These are phyloP conservation scores for Pholiota microspora DNA, from an alignment of 768 basidiomycete genomes.

Conservation along the genomic window DNA sequence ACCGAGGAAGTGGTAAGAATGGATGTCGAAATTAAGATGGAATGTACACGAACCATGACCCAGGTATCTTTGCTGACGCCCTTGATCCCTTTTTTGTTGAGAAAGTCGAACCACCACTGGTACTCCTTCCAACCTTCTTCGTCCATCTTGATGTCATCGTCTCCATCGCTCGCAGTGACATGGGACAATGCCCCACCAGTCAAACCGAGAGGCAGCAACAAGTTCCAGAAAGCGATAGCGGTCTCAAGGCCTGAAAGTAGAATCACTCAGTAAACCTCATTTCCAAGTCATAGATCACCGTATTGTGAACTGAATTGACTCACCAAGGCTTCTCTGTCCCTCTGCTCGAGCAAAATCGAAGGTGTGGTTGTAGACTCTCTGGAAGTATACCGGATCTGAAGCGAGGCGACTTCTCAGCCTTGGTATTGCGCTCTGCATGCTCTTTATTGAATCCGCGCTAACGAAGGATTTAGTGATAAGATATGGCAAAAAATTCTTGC, in stretches of 20 bases:
- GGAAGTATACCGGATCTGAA: constrained; percentile 69
- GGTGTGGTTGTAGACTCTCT: constrained; percentile 73
- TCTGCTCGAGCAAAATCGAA: constrained; percentile 77
- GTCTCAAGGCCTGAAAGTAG: constrained; percentile 53
- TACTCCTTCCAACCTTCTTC: constrained; percentile 64
- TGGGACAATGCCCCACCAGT: constrained; percentile 61
- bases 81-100: constrained; percentile 61
- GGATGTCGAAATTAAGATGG: neutral
- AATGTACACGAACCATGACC: constrained; percentile 63
- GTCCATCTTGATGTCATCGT: constrained; percentile 45
- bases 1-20: constrained; percentile 1
- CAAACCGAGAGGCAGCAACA: constrained; percentile 75
- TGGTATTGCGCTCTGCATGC: constrained; percentile 56
- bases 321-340: constrained; percentile 80
- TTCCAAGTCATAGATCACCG: neutral
- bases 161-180: constrained; percentile 37
- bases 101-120: constrained; percentile 79
- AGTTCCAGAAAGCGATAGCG: constrained; percentile 73
- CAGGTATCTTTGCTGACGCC: constrained; percentile 89
- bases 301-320: constrained; percentile 20
- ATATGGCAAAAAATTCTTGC: neutral
- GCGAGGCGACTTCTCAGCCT: constrained; percentile 58
- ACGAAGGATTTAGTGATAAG: constrained; percentile 1
- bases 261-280: neutral
- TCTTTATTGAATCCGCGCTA: constrained; percentile 64